A percentile compares a stretch with the other conserved stretches of the same genome.
These are phyloP conservation scores for Penicillium simplicissimum DNA, from an alignment of 495 filamentous ascomycete genomes.

Conservation along the genomic window DNA sequence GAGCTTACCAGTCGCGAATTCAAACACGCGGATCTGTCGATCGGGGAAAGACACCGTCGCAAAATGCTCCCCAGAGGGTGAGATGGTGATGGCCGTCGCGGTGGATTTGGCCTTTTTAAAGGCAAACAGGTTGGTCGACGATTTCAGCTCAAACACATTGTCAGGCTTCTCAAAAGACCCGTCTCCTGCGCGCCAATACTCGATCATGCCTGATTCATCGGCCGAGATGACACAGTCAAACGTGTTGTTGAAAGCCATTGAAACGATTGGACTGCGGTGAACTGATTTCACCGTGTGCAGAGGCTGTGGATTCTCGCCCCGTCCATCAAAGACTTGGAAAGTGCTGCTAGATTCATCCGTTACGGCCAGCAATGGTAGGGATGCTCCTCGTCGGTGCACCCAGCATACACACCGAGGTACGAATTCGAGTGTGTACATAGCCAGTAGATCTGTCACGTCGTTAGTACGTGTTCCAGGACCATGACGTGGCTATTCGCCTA, in stretches of 20 bases:
- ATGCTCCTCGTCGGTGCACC: conserved; percentile 86
- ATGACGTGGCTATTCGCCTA: conserved; percentile 26
- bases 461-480: conserved; percentile 15
- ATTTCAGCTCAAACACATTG: conserved; percentile 89
- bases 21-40: conserved; percentile 87
- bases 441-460: conserved; percentile 64
- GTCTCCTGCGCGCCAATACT: conserved; percentile 84
- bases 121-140: conserved; percentile 88
- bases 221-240: conserved; percentile 89
- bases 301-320: conserved; percentile 73
- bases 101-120: conserved; percentile 94
- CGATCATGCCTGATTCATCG: conserved; percentile 91
- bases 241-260: conserved; percentile 85
- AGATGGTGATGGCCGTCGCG: conserved; percentile 82
- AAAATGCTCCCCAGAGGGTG: conserved; percentile 80
- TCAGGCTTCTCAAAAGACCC: conserved; percentile 85
- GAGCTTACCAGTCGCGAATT: conserved; percentile 85
- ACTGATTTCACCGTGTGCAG: conserved; percentile 72
- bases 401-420: conserved; percentile 83
- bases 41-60: conserved; percentile 92
- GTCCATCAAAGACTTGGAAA: conserved; percentile 84
- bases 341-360: conserved; percentile 72
- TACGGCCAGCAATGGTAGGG: conserved; percentile 83
- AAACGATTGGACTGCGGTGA: conserved; percentile 74
- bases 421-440: conserved; percentile 75